Percentiles rank a stretch among this genome's conserved stretches.
These are phyloP conservation scores for Claviceps africana DNA, from an alignment of 2,329 filamentous ascomycete genomes.

Conservation along the genomic window DNA sequence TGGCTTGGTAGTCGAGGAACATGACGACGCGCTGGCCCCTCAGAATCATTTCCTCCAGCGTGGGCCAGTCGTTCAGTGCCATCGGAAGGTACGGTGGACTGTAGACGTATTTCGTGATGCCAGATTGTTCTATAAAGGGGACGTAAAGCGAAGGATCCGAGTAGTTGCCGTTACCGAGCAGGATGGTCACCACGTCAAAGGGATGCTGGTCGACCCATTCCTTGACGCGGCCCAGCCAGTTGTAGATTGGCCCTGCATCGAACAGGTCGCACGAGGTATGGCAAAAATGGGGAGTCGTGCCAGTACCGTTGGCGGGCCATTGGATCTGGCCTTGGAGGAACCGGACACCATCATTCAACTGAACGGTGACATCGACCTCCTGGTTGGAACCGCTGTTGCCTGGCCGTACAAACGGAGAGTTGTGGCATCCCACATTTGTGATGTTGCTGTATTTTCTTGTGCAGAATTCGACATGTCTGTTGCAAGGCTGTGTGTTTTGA, in stretches of 20 bases:
- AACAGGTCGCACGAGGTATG: slow-evolving; percentile 74
- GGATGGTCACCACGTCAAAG: slow-evolving; percentile 75
- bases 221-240: slow-evolving; percentile 55
- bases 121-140: slow-evolving; percentile 54
- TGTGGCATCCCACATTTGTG: slow-evolving; percentile 65
- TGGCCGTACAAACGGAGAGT: slow-evolving; percentile 59
- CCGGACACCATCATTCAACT: slow-evolving; percentile 65
- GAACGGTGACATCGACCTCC: slow-evolving; percentile 47
- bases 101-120: slow-evolving; percentile 61
- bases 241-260: slow-evolving; percentile 63
- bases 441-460: slow-evolving; percentile 66
- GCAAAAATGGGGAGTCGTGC: slow-evolving; percentile 52
- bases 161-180: slow-evolving; percentile 74
- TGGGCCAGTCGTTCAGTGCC: slow-evolving; percentile 67
- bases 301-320: slow-evolving; percentile 33
- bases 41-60: slow-evolving; percentile 62
- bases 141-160: slow-evolving; percentile 50
- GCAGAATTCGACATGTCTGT: slow-evolving; percentile 67
- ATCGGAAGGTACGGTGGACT: slow-evolving; percentile 57
- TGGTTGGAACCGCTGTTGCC: slow-evolving; percentile 70
- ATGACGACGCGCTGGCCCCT: slow-evolving; percentile 57
- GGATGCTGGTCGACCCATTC: slow-evolving; percentile 64
- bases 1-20: slow-evolving; percentile 74
- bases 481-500: slow-evolving; percentile 66
- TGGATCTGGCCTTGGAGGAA: slow-evolving; percentile 52